Evolutionary conservation across 1,284 basidiomycete species (phyloP), one percentile per base, ranked within the genome.

Genomic region (Puccinia novopanici): DNA sequence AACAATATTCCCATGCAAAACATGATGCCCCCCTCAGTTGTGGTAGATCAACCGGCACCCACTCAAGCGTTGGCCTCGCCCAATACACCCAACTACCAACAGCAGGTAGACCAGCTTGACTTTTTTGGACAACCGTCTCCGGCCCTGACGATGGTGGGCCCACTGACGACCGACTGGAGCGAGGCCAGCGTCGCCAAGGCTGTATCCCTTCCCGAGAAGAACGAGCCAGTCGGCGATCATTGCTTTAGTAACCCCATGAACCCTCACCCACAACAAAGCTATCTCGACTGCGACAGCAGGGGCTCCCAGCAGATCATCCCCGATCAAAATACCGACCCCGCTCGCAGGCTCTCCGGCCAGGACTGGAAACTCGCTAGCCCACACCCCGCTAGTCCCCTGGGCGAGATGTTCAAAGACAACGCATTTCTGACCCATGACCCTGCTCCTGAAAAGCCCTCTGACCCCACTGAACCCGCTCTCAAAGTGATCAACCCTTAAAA

Each of bases 241-340:
- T n/a, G 57, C 4, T 75, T 59, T 4, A 59, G 74, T 9, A 63
- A 57, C 17, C 74, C 74, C 17, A 52, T 61, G 30, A 57, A 27
- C 9, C 74, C 74, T 19, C 42, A 75, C 30, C 19, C 59, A 15
- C 72, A 74, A 59, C 72, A 74, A n/a, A 57, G 54, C 37, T 74
- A 74, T 42, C 59, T 74, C 24, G 72, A 63, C 17, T 63, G 59
- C 59, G 34, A 63, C 34, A 63, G 34, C 13, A 37, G 34, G 17
- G 59, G 15, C 34, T 63, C 59, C 10, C 42, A 27, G 67, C 67
- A 42, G 27, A 30, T 50, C n/a, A 13, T 5, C 37, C 37, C 17
- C n/a, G 37, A 6, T 57, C 6, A 57, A 8, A 45, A 45, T 45
- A 15, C 6, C 42, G 17, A 52, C 50, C 12, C 50, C 12, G 50